Base-by-base conservation (phyloP, 2,329 filamentous ascomycete species). In the Aspergillus sp. region DNA sequence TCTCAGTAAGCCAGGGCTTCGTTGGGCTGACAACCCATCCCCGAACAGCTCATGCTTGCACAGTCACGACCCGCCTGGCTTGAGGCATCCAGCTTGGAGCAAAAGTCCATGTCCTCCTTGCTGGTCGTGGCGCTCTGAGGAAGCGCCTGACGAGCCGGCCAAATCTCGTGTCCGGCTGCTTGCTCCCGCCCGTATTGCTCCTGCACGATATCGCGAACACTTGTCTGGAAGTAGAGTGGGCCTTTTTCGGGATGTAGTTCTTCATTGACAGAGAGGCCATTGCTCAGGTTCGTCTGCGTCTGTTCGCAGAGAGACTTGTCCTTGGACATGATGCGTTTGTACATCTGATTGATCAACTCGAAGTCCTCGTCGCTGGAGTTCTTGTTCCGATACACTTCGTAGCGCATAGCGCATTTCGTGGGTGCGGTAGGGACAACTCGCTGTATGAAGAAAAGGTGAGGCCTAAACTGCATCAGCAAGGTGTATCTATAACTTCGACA, bases 321-420 rank as follows among this genome's bases (percentile, higher is more conserved):
- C 64, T 87, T 84, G 1, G 77, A 77, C 80, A 86, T 81, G 68
- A 87, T 78, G 32, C 80, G 79, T 70, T 84, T 84, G 75, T 85
- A 87, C 58, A 83, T 80, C 50, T 77, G 64, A 66, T 76, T 79
- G 66, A 86, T 81, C 44, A 74, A 62, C 4, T 77, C 69, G 62
- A 87, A 87, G 50, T 84, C 78, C 29, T 80, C 80, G 29, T 85
- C 78, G 16, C 72, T 77, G 2, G 82, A 77, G 63, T 79, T 69
- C 64, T 81, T 83, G 76, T 86, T 80, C 53, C 83, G 78, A 74
- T 78, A 88, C 38, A 87, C 81, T 63, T 87, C 83, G 67, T 86
- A 86, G 57, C 76, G 75, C 78, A 87, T 85, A 19, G 71, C 71
- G 5, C 77, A 79, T 38, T 72, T 77, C 41, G 71, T 76, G 0